Percentiles rank a stretch among this genome's conserved stretches.
phyloP scores from a whole-genome alignment of 768 basidiomycete genomes.

The Pisolithus marmoratus region DNA sequence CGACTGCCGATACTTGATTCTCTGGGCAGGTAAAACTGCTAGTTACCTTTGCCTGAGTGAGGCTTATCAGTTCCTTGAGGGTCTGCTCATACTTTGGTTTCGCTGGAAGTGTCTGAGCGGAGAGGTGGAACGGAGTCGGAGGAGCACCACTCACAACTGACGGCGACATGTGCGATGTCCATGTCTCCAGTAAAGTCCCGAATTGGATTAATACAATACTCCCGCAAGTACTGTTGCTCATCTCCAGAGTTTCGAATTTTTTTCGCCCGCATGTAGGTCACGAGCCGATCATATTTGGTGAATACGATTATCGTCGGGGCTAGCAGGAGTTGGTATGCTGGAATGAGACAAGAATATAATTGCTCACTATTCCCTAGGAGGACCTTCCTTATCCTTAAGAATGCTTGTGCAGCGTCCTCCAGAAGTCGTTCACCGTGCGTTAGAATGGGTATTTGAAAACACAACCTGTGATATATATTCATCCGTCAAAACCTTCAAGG shows the following conservation, averaged over 20 bases:
- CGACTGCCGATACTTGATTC: no score
- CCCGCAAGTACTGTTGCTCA: neutral
- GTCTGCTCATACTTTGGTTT: neutral
- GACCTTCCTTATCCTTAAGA: neutral
- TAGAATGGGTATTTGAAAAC: no score
- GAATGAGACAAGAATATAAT: neutral
- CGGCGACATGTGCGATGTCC: neutral
- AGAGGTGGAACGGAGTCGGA: no score
- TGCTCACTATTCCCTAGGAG: conserved; percentile 1
- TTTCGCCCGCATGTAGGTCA: neutral
- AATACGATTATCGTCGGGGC: neutral
- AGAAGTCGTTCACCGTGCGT: no score
- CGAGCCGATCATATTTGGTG: no score
- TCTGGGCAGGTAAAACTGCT: neutral
- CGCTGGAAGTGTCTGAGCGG: no score
- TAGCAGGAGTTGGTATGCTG: neutral
- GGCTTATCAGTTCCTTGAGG: neutral
- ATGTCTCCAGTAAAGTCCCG: neutral
- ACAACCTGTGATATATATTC: no score
- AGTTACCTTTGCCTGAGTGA: neutral
- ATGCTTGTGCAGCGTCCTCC: neutral
- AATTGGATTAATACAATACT: neutral
- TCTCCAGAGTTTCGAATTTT: neutral
- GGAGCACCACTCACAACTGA: neutral
- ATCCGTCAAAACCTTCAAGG: no score